Percentiles rank a stretch among this genome's conserved stretches.
These are phyloP conservation scores for Pseudocercospora cruenta DNA, from an alignment of 2,329 filamentous ascomycete species.

Conservation along the genomic window DNA sequence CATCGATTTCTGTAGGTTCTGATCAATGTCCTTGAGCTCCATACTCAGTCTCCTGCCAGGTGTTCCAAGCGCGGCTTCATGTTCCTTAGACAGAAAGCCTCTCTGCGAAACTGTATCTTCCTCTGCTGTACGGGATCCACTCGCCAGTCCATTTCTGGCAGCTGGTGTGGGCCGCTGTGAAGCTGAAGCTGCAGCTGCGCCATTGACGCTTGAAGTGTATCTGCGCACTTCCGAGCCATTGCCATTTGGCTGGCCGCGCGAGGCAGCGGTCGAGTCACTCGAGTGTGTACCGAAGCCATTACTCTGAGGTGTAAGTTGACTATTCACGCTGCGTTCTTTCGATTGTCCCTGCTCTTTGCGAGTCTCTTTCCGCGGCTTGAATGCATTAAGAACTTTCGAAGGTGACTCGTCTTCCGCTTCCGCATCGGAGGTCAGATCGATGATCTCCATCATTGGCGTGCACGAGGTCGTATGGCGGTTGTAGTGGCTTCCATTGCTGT, in stretches of 20 bases:
- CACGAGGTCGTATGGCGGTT: not conserved
- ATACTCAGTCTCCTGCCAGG: conserved; percentile 7
- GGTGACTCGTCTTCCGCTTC: conserved; percentile 19
- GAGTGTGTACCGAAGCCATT: not conserved
- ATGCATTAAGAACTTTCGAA: conserved; percentile 10
- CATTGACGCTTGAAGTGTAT: not conserved
- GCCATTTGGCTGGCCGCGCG: not conserved
- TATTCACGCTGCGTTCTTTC: not conserved
- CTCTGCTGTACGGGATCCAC: not conserved
- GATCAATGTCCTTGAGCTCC: not conserved
- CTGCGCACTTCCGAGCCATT: not conserved
- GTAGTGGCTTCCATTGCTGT: not conserved
- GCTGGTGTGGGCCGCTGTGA: not conserved
- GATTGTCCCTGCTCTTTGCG: not conserved
- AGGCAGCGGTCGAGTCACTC: no score
- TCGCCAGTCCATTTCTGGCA: not conserved
- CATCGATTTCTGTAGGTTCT: not conserved
- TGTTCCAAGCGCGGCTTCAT: conserved; percentile 5
- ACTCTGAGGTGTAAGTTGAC: not conserved
- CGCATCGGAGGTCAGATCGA: conserved; percentile 14
- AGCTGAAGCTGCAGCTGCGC: not conserved
- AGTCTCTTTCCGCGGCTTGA: conserved; percentile 8
- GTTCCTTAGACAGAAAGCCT: conserved; percentile 5
- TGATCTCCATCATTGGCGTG: conserved; percentile 13
- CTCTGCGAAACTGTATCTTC: not conserved